Percentiles rank a stretch among this genome's conserved stretches.
Evolutionary conservation across 805 yeast genomes (phyloP).

Genomic region (Cyberlindnera maritima): DNA sequence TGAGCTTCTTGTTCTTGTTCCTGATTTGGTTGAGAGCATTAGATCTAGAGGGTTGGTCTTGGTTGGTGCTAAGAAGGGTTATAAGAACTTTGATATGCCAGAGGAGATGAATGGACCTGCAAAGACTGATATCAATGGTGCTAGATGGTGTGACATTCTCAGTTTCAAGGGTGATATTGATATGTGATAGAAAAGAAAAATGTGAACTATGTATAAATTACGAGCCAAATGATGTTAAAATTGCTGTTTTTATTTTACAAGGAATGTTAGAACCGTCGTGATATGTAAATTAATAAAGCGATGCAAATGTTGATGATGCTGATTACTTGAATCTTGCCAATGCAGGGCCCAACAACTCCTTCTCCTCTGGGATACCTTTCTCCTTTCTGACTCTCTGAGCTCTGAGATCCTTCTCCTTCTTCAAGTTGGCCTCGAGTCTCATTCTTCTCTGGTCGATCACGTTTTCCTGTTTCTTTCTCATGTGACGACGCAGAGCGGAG

Average conservation of each 20-base stretch:
- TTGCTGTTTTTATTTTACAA: background rate
- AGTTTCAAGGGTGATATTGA: constrained; percentile 63
- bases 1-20: constrained; percentile 67
- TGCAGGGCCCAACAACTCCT: constrained; percentile 39
- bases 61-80: constrained; percentile 58
- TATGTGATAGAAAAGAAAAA: constrained; percentile 29
- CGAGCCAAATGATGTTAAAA: background rate
- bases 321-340: constrained; percentile 36
- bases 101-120: constrained; percentile 8
- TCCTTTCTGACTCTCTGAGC: constrained; percentile 44
- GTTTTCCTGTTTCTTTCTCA: constrained; percentile 81
- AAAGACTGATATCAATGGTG: constrained; percentile 52
- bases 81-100: constrained; percentile 16
- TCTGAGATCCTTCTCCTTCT: constrained; percentile 71
- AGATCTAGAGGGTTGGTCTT: constrained; percentile 79
- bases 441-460: constrained; percentile 82
- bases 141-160: constrained; percentile 58
- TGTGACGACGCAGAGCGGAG: constrained; percentile 74
- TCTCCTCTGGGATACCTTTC: constrained; percentile 50
- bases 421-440: constrained; percentile 71
- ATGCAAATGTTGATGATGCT: background rate
- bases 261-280: background rate
- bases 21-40: constrained; percentile 70
- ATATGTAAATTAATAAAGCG: background rate
- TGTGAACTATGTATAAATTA: background rate